phyloP scores from a whole-genome alignment of 1,284 basidiomycete species.

The Cerrena zonata region DNA sequence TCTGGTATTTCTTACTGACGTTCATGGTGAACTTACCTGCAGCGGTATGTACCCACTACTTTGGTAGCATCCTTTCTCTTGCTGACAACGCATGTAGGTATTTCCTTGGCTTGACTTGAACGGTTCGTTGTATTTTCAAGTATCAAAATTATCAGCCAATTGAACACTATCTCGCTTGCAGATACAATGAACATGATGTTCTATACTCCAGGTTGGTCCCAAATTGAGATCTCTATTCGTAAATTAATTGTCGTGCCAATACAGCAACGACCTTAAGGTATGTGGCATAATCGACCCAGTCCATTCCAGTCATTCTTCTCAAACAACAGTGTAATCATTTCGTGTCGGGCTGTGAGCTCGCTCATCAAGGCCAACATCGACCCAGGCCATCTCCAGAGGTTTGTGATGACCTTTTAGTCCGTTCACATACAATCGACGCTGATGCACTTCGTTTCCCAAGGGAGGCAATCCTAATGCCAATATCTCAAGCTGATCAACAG shows the following conservation, averaged over 20 bases:
- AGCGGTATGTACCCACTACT: not conserved
- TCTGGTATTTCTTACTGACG: conserved; percentile 2
- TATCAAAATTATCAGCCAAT: not conserved
- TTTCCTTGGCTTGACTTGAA: not conserved
- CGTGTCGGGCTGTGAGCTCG: not conserved
- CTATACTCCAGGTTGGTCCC: conserved; percentile 1
- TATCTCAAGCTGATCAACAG: too few relatives aligned
- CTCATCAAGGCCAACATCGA: not conserved
- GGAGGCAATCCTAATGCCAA: too few relatives aligned
- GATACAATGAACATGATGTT: conserved; percentile 1
- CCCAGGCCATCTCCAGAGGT: too few relatives aligned
- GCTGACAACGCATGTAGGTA: not conserved
- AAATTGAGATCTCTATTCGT: not conserved
- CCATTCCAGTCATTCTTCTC: not conserved
- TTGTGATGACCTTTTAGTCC: too few relatives aligned
- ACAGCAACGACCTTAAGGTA: not conserved
- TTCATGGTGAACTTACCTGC: not conserved
- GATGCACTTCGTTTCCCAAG: too few relatives aligned
- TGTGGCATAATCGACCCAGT: not conserved
- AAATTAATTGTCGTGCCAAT: not conserved
- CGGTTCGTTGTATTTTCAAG: not conserved
- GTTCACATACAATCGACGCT: too few relatives aligned
- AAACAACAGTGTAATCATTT: not conserved
- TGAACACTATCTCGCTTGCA: not conserved
- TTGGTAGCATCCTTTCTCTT: not conserved